Base-by-base conservation (phyloP, 2,329 filamentous ascomycete species). In the Hymenotorrendiella dingleyae region DNA sequence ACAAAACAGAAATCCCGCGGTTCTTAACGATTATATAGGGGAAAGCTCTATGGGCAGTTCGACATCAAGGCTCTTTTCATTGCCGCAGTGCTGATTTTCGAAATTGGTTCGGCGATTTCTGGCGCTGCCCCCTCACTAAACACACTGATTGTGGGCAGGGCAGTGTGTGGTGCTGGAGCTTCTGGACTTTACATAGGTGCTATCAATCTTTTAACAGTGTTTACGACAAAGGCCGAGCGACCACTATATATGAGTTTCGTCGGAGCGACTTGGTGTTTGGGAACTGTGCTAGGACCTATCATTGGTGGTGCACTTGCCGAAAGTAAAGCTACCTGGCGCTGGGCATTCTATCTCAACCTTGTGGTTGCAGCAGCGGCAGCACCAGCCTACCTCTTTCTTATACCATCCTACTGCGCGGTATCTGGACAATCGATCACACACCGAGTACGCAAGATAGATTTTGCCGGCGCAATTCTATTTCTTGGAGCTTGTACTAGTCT, bases 271-370 rank as follows among this genome's bases (percentile, higher is more conserved):
- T 73, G 68, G 66, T 68, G 70, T 26, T 35, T 69, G 4, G 71
- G 70, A 3, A 65, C 62, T 3, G 62, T 72, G 4, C 53, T 74
- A 2, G 72, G 72, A 0, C 71, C 71, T 1, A 58, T 74, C 9
- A 57, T 73, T 11, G 70, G 70, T n/a, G 70, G 71, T 17, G 67
- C 64, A 0, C 72, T 74, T 29, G 60, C 60, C 5, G 64, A 67
- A 17, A 28, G 23, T 19, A 44, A 58, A 0, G 68, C 63, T 1
- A 65, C 62, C 0, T 74, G 70, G 71, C 49, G 71, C 28, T 71
- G 66, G 65, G 61, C 60, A 0, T 72, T 73, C 43, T 81, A 81
- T 52, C 71, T 80, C 61, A 80, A 80, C 50, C 63, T 79, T 1
- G 58, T 72, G 34, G 64, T 72, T 1, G 73, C 61, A 6, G 68